phyloP scores from a whole-genome alignment of 1,284 basidiomycete genomes.

The Mycena sp. region DNA sequence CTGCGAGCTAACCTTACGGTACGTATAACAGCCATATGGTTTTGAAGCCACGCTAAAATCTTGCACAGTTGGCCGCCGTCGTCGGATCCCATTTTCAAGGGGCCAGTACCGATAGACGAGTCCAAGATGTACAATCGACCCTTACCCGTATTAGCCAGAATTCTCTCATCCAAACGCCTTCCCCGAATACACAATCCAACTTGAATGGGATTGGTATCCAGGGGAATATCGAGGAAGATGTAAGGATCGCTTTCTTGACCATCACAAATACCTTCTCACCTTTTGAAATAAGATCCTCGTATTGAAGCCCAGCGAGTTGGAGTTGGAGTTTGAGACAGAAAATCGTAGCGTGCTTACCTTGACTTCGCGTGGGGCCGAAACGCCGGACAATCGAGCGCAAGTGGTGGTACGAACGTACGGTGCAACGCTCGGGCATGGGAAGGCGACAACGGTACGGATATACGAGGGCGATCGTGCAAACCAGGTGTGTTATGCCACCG shows the following conservation, averaged over 20 bases:
- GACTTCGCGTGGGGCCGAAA: background rate
- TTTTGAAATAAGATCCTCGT: background rate
- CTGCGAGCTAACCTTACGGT: constrained; percentile 9
- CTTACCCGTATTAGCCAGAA: background rate
- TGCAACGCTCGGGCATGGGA: background rate
- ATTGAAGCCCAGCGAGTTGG: constrained; percentile 10
- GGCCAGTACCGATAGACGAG: background rate
- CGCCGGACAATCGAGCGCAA: background rate
- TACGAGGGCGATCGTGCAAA: background rate
- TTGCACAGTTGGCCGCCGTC: constrained; percentile 4
- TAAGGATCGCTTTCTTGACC: background rate
- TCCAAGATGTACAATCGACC: background rate
- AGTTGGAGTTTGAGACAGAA: background rate
- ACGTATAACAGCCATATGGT: background rate
- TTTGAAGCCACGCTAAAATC: background rate
- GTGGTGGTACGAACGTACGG: background rate
- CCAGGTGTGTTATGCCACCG: background rate
- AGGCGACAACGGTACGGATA: background rate
- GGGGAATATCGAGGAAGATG: constrained; percentile 3
- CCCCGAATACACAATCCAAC: background rate
- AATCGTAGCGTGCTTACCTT: background rate
- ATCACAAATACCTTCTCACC: background rate
- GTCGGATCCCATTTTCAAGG: constrained; percentile 2
- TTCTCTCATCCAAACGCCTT: background rate
- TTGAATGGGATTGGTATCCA: too few species aligned